Evolutionary conservation across 192 early-diverging fungal genomes (phyloP).

Genomic region (Coemansia sp.): DNA sequence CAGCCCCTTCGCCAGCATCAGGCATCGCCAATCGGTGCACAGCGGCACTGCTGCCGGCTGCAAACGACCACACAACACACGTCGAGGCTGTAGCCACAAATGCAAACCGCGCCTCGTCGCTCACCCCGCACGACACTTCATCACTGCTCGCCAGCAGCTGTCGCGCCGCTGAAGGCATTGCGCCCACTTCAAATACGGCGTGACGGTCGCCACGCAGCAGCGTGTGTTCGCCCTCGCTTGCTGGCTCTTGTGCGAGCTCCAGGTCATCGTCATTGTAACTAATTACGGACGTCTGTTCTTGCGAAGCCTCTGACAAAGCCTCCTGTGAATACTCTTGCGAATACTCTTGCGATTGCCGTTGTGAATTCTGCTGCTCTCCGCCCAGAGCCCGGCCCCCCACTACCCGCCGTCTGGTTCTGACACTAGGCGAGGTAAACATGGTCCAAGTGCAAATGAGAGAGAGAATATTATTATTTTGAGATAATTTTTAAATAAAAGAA

Average conservation of each 20-base stretch:
- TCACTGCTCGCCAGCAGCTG: constrained; percentile 13
- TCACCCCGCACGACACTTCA: constrained; percentile 19
- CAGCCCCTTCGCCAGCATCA: constrained; percentile 2
- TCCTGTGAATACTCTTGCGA: background rate
- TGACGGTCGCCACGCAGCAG: constrained; percentile 39
- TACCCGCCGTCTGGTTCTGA: constrained; percentile 25
- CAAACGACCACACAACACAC: constrained; percentile 45
- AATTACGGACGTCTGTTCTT: background rate
- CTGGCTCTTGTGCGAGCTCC: background rate
- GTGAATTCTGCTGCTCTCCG: constrained; percentile 1
- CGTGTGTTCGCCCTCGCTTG: constrained; percentile 6
- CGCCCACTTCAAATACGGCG: constrained; percentile 27
- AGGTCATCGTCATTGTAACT: background rate
- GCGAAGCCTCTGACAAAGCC: background rate
- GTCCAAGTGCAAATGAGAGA: background rate
- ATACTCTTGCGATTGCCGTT: background rate
- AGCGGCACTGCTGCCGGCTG: background rate
- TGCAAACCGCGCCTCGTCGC: constrained; percentile 23
- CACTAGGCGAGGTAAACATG: constrained; percentile 44
- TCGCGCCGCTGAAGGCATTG: constrained; percentile 23
- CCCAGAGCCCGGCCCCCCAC: background rate
- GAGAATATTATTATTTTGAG: background rate
- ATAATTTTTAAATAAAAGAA: background rate
- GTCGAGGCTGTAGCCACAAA: constrained; percentile 30
- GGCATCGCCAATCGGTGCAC: constrained; percentile 44